phyloP scores from a whole-genome alignment of 1,284 basidiomycete genomes.

The Puccinia hordei region DNA sequence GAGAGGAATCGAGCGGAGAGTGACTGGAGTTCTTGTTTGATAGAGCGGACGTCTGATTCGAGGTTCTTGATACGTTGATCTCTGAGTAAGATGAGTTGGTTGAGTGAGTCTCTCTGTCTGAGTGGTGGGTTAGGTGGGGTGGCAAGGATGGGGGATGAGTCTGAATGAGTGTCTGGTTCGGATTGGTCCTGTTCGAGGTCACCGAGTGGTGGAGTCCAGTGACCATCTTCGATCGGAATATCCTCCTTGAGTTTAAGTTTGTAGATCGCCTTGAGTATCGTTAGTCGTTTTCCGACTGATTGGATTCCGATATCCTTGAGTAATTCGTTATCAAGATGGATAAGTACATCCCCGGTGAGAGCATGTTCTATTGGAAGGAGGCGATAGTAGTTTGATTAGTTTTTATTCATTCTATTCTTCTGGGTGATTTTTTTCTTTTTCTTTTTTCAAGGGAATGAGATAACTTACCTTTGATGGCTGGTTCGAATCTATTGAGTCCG shows the following conservation, averaged over 20 bases:
- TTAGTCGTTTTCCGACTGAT: conserved; percentile 80
- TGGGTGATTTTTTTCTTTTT: not conserved
- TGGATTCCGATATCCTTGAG: conserved; percentile 81
- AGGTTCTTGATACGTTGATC: conserved; percentile 58
- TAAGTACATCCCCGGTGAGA: conserved; percentile 83
- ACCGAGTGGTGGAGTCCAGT: conserved; percentile 77
- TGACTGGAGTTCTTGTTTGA: conserved; percentile 39
- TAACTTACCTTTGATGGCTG: conserved; percentile 32
- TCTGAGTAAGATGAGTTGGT: conserved; percentile 35
- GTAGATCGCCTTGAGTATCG: conserved; percentile 86
- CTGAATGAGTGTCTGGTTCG: conserved; percentile 26
- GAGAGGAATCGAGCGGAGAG: conserved; percentile 10
- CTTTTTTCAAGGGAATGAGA: not conserved
- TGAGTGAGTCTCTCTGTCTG: conserved; percentile 24
- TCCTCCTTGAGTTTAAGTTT: conserved; percentile 78
- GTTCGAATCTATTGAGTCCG: conserved; percentile 25
- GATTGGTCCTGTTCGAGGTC: conserved; percentile 33
- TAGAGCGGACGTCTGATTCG: conserved; percentile 56
- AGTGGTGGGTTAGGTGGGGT: conserved; percentile 7
- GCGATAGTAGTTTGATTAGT: too few relatives aligned
- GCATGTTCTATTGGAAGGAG: conserved; percentile 70
- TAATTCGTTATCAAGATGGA: conserved; percentile 75
- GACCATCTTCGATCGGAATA: conserved; percentile 77
- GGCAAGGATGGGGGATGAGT: conserved; percentile 19
- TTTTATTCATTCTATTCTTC: too few relatives aligned